Evolutionary conservation across 2,329 filamentous ascomycete species (phyloP).

Genomic region (Tympanopsis confertula): DNA sequence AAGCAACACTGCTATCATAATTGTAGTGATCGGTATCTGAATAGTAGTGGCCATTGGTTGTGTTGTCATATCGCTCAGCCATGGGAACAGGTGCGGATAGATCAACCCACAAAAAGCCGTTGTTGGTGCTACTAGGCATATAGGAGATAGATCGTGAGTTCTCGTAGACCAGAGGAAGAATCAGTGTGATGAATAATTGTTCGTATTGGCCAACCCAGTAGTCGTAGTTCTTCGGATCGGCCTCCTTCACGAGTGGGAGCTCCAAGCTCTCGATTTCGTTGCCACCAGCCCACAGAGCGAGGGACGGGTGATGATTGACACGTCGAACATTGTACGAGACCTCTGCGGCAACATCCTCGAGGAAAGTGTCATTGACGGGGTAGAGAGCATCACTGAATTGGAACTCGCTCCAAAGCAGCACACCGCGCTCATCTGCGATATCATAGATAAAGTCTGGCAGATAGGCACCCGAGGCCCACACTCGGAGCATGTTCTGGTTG

Average conservation of each 20-base stretch:
- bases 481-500: constrained; percentile 53
- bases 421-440: constrained; percentile 46
- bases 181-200: constrained; percentile 39
- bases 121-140: constrained; percentile 45
- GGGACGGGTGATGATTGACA: constrained; percentile 45
- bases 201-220: constrained; percentile 40
- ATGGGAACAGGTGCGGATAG: constrained; percentile 38
- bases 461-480: constrained; percentile 50
- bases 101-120: constrained; percentile 43
- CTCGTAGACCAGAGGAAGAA: constrained; percentile 42
- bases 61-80: constrained; percentile 42
- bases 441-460: constrained; percentile 51
- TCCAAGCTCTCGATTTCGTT: constrained; percentile 50
- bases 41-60: constrained; percentile 37
- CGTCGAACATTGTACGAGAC: constrained; percentile 48
- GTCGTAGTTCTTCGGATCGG: constrained; percentile 26
- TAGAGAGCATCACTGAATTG: constrained; percentile 50
- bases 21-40: constrained; percentile 51
- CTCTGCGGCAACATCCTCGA: constrained; percentile 42
- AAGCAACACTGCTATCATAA: constrained; percentile 37
- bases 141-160: constrained; percentile 50
- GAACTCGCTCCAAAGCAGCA: constrained; percentile 53
- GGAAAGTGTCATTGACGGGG: constrained; percentile 37
- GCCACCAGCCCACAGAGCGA: constrained; percentile 40
- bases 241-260: constrained; percentile 22